Conservation (phyloP, 129 eudicot genomes). For the Logfia minima region DNA sequence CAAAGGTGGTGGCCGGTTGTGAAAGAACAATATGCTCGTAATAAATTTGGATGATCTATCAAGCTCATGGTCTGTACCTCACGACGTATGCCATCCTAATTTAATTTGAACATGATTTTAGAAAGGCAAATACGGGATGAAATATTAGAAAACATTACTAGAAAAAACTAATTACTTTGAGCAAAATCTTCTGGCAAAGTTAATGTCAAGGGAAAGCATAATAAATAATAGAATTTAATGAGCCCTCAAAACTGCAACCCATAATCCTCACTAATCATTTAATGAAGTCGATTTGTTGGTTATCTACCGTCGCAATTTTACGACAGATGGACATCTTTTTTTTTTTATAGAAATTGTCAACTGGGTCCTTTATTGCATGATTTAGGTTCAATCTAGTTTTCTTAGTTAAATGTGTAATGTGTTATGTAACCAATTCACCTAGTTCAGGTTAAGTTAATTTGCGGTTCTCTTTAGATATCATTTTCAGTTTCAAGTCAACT, state of each 20-base stretch:
- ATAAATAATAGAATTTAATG: background rate
- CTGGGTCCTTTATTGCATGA: too few relatives aligned
- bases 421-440: too few relatives aligned
- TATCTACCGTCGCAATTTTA: too few relatives aligned
- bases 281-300: too few relatives aligned
- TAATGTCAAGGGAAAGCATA: conserved; percentile 6
- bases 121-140: conserved; percentile 3
- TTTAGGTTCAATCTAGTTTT: too few relatives aligned
- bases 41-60: conserved; percentile 85
- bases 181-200: conserved; percentile 11
- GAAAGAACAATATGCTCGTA: conserved; percentile 86
- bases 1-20: conserved; percentile 83
- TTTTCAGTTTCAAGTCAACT: too few relatives aligned
- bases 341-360: too few relatives aligned
- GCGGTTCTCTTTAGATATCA: too few relatives aligned
- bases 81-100: conserved; percentile 92
- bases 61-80: conserved; percentile 93
- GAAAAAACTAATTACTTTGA: background rate
- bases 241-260: conserved; percentile 14
- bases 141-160: background rate
- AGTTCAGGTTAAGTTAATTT: too few relatives aligned
- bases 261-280: conserved; percentile 2
- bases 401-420: too few relatives aligned
- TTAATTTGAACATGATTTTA: conserved; percentile 12
- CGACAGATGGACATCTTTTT: too few relatives aligned